Percentiles rank a stretch among this genome's conserved stretches.
These are phyloP conservation scores for Melaleuca alternifolia DNA, from an alignment of 345 rosid species.

Conservation along the genomic window DNA sequence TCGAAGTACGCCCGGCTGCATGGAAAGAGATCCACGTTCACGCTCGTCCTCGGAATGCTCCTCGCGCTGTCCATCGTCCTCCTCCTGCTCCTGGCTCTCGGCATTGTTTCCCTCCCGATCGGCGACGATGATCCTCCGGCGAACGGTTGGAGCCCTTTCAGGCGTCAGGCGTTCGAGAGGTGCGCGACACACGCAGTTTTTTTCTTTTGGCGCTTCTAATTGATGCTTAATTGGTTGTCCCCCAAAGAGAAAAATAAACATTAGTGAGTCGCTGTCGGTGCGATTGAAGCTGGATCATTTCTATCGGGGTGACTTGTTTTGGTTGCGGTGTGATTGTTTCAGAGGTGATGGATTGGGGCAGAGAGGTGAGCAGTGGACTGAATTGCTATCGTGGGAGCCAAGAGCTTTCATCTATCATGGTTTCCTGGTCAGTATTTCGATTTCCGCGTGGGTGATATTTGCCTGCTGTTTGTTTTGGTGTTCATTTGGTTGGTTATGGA, in stretches of 20 bases:
- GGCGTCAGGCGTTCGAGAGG: constrained; percentile 56
- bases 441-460: background rate
- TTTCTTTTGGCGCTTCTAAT: background rate
- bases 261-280: background rate
- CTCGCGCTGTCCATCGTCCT: constrained; percentile 58
- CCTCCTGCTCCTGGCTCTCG: constrained; percentile 60
- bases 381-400: constrained; percentile 89
- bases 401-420: constrained; percentile 74
- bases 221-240: background rate
- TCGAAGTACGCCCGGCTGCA: constrained; percentile 51
- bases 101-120: constrained; percentile 58
- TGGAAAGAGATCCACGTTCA: constrained; percentile 48
- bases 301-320: background rate
- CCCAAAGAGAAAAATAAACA: background rate
- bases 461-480: background rate
- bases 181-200: background rate
- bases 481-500: background rate
- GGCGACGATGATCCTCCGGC: constrained; percentile 33
- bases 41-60: constrained; percentile 42
- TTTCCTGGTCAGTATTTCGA: constrained; percentile 54
- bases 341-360: constrained; percentile 46
- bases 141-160: constrained; percentile 36
- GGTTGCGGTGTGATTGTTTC: constrained; percentile 9
- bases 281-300: background rate
- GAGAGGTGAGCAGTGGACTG: constrained; percentile 81